phyloP scores from a whole-genome alignment of 495 filamentous ascomycete genomes.

The Melanomma pulvis-pyrius region DNA sequence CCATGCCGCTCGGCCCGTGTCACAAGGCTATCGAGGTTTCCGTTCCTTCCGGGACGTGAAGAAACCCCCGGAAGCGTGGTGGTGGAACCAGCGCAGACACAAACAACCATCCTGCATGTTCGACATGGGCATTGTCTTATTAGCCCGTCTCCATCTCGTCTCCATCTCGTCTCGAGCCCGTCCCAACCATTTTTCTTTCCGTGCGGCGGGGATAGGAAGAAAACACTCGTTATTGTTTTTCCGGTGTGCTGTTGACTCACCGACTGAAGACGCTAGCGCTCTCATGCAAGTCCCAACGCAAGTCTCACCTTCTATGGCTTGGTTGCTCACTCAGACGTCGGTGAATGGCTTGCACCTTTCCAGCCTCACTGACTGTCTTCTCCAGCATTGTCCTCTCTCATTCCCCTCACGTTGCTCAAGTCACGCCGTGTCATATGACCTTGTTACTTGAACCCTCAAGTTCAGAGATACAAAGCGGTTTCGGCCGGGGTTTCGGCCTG shows the following conservation, averaged over 20 bases:
- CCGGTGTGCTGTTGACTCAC: background rate
- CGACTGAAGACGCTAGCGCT: background rate
- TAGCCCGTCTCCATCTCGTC: no score
- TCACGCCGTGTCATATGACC: no score
- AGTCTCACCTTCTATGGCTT: background rate
- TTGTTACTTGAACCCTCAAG: background rate
- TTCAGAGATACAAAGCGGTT: background rate
- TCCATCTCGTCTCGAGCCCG: no score
- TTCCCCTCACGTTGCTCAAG: no score
- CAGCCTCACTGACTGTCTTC: no score
- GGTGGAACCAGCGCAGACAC: background rate
- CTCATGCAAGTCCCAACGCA: background rate
- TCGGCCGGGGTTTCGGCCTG: background rate
- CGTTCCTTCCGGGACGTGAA: background rate
- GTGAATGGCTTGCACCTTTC: background rate
- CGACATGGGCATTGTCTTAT: no score
- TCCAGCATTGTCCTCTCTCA: no score
- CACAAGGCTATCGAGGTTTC: conserved; percentile 1
- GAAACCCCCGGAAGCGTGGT: background rate
- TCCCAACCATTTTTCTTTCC: no score
- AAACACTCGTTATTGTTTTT: background rate
- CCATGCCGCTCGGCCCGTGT: background rate
- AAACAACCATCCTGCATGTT: background rate
- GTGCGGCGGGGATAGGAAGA: no score
- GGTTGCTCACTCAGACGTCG: background rate